Evolutionary conservation across 768 basidiomycete genomes (phyloP).

Genomic region (Lentinula guzmanii): DNA sequence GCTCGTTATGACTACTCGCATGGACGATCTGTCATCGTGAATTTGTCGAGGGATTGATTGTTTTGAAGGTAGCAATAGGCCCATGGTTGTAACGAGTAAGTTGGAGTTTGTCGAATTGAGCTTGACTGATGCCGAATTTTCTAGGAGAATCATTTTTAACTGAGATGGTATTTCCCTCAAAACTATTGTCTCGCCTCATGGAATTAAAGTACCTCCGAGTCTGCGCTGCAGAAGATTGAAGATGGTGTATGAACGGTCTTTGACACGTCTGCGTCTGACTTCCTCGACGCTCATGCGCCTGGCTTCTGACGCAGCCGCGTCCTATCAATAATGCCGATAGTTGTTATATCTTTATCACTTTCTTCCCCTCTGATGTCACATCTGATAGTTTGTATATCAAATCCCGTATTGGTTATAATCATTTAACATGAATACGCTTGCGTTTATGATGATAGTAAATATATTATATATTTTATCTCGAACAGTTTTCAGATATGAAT

Average conservation of each 20-base stretch:
- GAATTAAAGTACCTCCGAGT: no score
- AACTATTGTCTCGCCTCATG: no score
- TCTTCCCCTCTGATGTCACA: not conserved
- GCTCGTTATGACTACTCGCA: not conserved
- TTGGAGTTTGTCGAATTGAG: not conserved
- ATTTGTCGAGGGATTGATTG: constrained; percentile 1
- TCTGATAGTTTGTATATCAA: not conserved
- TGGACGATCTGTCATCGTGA: not conserved
- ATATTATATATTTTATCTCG: not conserved
- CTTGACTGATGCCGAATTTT: not conserved
- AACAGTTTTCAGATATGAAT: not conserved
- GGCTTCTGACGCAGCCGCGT: not conserved
- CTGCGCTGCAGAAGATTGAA: no score
- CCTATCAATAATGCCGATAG: not conserved
- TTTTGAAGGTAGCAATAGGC: not conserved
- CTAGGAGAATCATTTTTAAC: no score
- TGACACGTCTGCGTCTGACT: not conserved
- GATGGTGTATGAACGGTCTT: not conserved
- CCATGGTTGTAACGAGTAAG: not conserved
- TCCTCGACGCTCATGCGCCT: not conserved
- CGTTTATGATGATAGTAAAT: not conserved
- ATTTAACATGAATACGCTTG: not conserved
- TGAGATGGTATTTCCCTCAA: no score
- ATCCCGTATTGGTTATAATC: not conserved
- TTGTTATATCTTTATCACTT: not conserved